phyloP scores from a whole-genome alignment of 2,329 filamentous ascomycete species.

The Cladophialophora carrionii region DNA sequence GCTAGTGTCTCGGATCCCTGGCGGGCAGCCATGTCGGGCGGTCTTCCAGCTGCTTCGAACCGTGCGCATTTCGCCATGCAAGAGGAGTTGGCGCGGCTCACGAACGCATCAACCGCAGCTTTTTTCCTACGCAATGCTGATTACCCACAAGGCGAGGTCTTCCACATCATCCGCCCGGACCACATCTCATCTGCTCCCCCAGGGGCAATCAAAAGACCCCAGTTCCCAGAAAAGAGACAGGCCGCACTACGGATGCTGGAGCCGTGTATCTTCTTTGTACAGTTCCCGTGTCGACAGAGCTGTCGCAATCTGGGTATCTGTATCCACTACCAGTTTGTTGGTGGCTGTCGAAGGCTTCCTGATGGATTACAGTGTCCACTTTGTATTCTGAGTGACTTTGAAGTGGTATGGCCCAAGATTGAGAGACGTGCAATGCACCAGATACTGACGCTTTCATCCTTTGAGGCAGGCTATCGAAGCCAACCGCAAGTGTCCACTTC shows the following conservation, averaged over 20 bases:
- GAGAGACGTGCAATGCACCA: neutral
- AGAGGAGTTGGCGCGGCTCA: neutral
- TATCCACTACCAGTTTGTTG: conserved; percentile 34
- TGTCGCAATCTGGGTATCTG: conserved; percentile 37
- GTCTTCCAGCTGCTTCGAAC: neutral
- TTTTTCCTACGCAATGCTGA: conserved; percentile 27
- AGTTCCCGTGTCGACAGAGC: conserved; percentile 27
- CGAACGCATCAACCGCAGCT: neutral
- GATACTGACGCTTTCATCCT: neutral
- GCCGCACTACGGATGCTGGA: conserved; percentile 21
- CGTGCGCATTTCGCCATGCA: neutral
- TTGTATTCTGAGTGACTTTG: conserved; percentile 18
- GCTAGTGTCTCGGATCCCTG: neutral
- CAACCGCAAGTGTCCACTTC: conserved; percentile 31
- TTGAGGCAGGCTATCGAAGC: conserved; percentile 23
- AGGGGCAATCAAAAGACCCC: conserved; percentile 18
- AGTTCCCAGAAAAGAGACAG: conserved; percentile 16
- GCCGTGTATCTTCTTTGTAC: conserved; percentile 32
- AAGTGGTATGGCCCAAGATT: conserved; percentile 15
- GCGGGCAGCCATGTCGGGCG: neutral
- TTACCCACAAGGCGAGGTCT: conserved; percentile 15
- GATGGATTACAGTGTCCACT: conserved; percentile 33
- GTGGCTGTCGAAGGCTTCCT: conserved; percentile 27
- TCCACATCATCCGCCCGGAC: conserved; percentile 15
- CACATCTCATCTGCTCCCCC: conserved; percentile 20